Evolutionary conservation across 106 monocot species (phyloP).

Genomic region (Cymbidium sinense): DNA sequence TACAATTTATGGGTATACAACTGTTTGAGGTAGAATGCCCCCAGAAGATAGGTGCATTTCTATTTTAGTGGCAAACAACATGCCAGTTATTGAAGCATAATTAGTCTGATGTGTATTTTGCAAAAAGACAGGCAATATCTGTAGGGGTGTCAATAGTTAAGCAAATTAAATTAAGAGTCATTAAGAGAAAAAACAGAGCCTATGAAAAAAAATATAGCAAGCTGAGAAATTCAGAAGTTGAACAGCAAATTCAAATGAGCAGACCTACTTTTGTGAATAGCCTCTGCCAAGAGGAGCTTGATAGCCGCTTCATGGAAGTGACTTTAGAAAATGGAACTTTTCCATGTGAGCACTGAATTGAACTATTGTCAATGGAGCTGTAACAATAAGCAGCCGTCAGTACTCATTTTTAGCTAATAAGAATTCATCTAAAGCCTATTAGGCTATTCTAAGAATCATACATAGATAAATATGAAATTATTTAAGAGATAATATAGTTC

Average conservation of each 20-base stretch:
- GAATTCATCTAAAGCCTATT: too few species aligned
- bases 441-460: too few species aligned
- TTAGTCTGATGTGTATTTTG: too few species aligned
- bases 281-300: conserved; percentile 58
- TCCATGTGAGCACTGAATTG: conserved; percentile 78
- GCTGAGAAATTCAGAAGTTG: neutral
- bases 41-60: too few species aligned
- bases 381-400: conserved; percentile 16
- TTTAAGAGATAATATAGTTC: too few species aligned
- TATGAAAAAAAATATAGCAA: neutral
- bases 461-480: too few species aligned
- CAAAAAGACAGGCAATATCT: neutral
- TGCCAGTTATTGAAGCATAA: too few species aligned
- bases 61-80: too few species aligned
- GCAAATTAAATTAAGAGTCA: neutral
- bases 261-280: conserved; percentile 66
- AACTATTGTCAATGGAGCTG: conserved; percentile 70
- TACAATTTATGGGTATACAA: too few species aligned
- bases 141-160: neutral
- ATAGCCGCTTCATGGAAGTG: conserved; percentile 68
- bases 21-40: too few species aligned
- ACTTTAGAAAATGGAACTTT: conserved; percentile 67
- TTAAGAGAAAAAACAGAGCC: neutral
- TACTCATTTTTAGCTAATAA: too few species aligned
- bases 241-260: neutral